Percentiles rank a stretch among this genome's conserved stretches.
These are phyloP conservation scores for Paraconiothyrium brasiliense DNA, from an alignment of 2,329 filamentous ascomycete genomes.

Conservation along the genomic window DNA sequence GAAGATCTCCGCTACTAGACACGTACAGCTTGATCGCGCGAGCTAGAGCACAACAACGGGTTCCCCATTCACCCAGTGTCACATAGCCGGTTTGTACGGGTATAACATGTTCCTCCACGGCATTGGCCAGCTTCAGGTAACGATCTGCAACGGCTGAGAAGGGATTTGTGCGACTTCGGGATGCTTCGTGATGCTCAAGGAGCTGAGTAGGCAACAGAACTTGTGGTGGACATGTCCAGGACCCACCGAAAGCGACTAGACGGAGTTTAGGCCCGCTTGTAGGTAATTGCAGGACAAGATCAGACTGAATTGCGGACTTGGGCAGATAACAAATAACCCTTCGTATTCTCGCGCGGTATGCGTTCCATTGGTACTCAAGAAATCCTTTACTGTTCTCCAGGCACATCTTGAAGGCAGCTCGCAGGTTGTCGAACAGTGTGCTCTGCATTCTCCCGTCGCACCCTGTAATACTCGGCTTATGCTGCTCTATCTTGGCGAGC, in stretches of 20 bases:
- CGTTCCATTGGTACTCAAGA: conserved; percentile 34
- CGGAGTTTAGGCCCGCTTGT: conserved; percentile 28
- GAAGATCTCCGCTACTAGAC: conserved; percentile 45
- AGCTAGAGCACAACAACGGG: conserved; percentile 48
- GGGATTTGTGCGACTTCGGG: conserved; percentile 24
- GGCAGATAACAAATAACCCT: conserved; percentile 57
- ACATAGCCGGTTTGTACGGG: conserved; percentile 38
- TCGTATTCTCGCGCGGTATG: conserved; percentile 29
- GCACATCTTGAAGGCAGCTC: conserved; percentile 23
- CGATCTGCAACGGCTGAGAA: conserved; percentile 21
- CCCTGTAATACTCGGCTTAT: conserved; percentile 27
- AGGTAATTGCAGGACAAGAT: conserved; percentile 31
- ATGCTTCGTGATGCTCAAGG: conserved; percentile 26
- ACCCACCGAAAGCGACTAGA: conserved; percentile 2
- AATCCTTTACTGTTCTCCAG: conserved; percentile 25
- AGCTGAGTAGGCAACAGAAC: conserved; percentile 24
- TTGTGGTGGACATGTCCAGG: background rate
- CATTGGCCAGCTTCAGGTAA: conserved; percentile 24
- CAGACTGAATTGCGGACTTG: conserved; percentile 35
- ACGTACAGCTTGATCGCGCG: conserved; percentile 51
- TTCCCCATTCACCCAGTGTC: background rate
- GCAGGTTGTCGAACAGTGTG: conserved; percentile 13
- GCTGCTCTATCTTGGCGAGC: conserved; percentile 65
- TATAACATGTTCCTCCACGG: conserved; percentile 30
- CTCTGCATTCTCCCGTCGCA: background rate